Base-by-base conservation (phyloP, 2,329 filamentous ascomycete genomes). In the Colletotrichum lentis region DNA sequence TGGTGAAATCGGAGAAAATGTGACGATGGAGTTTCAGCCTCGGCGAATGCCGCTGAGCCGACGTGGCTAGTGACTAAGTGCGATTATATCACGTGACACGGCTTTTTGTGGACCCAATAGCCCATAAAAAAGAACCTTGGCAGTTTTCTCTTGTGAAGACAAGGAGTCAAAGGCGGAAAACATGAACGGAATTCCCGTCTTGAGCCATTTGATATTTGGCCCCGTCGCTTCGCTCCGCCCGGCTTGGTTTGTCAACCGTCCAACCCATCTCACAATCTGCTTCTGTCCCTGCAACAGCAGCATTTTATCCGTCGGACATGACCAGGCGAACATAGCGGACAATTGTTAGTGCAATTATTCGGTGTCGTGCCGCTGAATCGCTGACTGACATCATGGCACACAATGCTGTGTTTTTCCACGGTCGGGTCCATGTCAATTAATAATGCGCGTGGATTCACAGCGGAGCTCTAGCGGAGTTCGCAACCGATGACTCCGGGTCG, bases 371-470 rank as follows among this genome's bases (percentile, higher is more conserved):
- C 52, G 31, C 52, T 39, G 50, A 37, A 8, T 53, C 11, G n/a
- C 35, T 56, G 47, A 37, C 57, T 65, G 65, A 65, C 65, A 68
- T 65, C 65, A 68, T 68, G 41, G 37, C 47, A 46, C 22, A n/a
- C 54, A 35, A 56, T 49, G 50, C 49, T 52, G 39, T 24, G 20
- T 66, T 37, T 54, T 60, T 18, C 35, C 62, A 37, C 62, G 50
- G 55, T 57, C 56, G 43, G 35, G 62, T 35, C 65, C 65, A 60
- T 68, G 62, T 54, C 62, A 61, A 56, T 66, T 55, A 65, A 49
- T 54, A 64, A 56, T 68, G 65, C 50, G 62, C 55, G 66, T 69
- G 66, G 66, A 46, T 69, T 69, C 44, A 46, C 18, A 69, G 66
- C 62, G 66, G 62, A 69, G 66, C 62, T 66, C 43, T 53, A 56